These are phyloP conservation scores for Cyclotella choctawhatcheeana DNA, from an alignment of 108 stramenopile genomes.

Conservation along the genomic window DNA sequence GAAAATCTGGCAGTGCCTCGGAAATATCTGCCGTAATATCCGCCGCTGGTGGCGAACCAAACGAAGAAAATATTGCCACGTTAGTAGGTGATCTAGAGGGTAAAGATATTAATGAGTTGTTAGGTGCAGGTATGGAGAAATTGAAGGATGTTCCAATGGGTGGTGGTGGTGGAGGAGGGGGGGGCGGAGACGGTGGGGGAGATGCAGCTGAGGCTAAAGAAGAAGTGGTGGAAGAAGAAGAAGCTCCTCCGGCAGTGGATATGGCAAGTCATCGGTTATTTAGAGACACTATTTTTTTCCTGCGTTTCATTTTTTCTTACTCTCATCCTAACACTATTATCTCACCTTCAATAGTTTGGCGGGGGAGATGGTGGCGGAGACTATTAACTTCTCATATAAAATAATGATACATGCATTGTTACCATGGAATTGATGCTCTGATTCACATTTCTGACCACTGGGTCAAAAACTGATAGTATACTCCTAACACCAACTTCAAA, in stretches of 20 bases:
- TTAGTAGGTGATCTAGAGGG: conserved; percentile 81
- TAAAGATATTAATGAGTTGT: conserved; percentile 84
- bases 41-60: conserved; percentile 78
- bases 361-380: conserved; percentile 62
- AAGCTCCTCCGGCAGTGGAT: conserved; percentile 57
- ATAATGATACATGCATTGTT: conserved; percentile 4
- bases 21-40: conserved; percentile 87
- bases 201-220: conserved; percentile 45
- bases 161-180: conserved; percentile 82
- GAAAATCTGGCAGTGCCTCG: conserved; percentile 78
- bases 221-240: conserved; percentile 53
- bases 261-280: conserved; percentile 7
- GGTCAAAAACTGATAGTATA: too few species aligned
- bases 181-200: conserved; percentile 76
- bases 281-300: too few species aligned
- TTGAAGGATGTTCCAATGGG: conserved; percentile 94
- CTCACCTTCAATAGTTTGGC: conserved; percentile 39
- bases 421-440: too few species aligned
- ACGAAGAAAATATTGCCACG: conserved; percentile 70
- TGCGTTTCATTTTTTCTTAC: too few species aligned
- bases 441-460: too few species aligned
- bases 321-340: neutral
- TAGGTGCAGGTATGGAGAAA: conserved; percentile 86
- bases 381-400: conserved; percentile 41
- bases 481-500: too few species aligned